phyloP scores from a whole-genome alignment of 805 yeast genomes.

The Monosporozyma solicola region DNA sequence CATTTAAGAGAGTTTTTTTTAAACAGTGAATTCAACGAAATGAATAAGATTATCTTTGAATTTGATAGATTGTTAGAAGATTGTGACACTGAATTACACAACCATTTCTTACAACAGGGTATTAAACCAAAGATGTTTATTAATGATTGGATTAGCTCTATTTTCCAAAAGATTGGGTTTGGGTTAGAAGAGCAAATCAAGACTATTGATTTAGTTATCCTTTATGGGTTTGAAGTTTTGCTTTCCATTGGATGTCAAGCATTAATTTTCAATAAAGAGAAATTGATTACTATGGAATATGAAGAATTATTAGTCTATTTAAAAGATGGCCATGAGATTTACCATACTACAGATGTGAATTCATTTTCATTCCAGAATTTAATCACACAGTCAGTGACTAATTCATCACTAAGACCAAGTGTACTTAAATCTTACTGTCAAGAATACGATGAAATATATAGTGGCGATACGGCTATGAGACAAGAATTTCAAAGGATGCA shows the following conservation, averaged over 20 bases:
- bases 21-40: slow-evolving; percentile 78
- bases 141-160: slow-evolving; percentile 88
- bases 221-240: slow-evolving; percentile 82
- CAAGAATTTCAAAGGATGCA: slow-evolving; percentile 55
- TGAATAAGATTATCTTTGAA: slow-evolving; percentile 72
- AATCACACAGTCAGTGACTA: slow-evolving; percentile 35
- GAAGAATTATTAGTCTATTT: slow-evolving; percentile 68
- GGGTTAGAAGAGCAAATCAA: slow-evolving; percentile 76
- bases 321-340: slow-evolving; percentile 42
- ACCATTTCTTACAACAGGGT: slow-evolving; percentile 76
- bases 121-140: slow-evolving; percentile 90
- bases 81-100: slow-evolving; percentile 54
- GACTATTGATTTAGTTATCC: slow-evolving; percentile 73
- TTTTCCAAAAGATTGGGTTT: slow-evolving; percentile 75
- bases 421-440: slow-evolving; percentile 56
- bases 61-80: slow-evolving; percentile 83
- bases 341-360: slow-evolving; percentile 11
- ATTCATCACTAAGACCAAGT: slow-evolving; percentile 59
- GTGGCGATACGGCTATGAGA: slow-evolving; percentile 53
- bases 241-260: slow-evolving; percentile 72
- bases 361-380: slow-evolving; percentile 27
- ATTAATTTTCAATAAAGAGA: slow-evolving; percentile 55
- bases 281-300: slow-evolving; percentile 52
- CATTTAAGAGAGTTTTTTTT: slow-evolving; percentile 61
- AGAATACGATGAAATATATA: slow-evolving; percentile 66